These are phyloP conservation scores for Simplicillium sp. DNA, from an alignment of 2,329 filamentous ascomycete species.

Conservation along the genomic window DNA sequence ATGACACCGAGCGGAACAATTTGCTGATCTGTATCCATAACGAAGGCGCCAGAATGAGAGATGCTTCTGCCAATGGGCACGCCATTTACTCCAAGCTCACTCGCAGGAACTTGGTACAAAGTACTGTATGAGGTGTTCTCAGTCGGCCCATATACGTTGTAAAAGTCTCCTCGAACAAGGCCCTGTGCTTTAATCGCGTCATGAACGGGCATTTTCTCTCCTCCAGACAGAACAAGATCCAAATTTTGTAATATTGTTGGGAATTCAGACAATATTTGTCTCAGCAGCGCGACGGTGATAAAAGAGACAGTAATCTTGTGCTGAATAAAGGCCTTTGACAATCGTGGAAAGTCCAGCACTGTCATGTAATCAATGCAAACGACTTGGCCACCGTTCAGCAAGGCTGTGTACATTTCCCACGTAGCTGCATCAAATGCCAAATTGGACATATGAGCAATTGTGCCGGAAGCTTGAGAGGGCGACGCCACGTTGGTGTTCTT, in stretches of 20 bases:
- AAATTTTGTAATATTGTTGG: constrained; percentile 22
- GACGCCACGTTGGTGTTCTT: background rate
- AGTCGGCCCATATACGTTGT: constrained; percentile 14
- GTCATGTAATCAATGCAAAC: constrained; percentile 9
- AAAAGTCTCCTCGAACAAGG: constrained; percentile 2
- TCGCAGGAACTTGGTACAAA: constrained; percentile 1
- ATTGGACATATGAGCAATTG: constrained; percentile 6
- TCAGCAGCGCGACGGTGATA: constrained; percentile 6
- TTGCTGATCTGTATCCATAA: constrained; percentile 10
- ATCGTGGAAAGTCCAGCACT: constrained; percentile 3
- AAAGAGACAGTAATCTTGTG: constrained; percentile 26
- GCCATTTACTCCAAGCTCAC: constrained; percentile 7
- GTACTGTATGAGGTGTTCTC: constrained; percentile 13
- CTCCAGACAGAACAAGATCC: constrained; percentile 24
- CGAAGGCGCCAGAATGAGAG: constrained; percentile 11
- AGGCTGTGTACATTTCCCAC: constrained; percentile 6
- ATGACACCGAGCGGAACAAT: constrained; percentile 12
- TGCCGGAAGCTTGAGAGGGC: background rate
- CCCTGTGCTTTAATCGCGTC: constrained; percentile 2
- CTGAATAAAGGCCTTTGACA: constrained; percentile 8
- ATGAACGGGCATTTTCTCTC: constrained; percentile 12
- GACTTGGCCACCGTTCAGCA: constrained; percentile 9
- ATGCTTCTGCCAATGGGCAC: constrained; percentile 14
- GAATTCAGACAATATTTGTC: constrained; percentile 16
- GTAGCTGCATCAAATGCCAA: constrained; percentile 9